Evolutionary conservation across 768 basidiomycete species (phyloP).

Genomic region (Tremella fuciformis): DNA sequence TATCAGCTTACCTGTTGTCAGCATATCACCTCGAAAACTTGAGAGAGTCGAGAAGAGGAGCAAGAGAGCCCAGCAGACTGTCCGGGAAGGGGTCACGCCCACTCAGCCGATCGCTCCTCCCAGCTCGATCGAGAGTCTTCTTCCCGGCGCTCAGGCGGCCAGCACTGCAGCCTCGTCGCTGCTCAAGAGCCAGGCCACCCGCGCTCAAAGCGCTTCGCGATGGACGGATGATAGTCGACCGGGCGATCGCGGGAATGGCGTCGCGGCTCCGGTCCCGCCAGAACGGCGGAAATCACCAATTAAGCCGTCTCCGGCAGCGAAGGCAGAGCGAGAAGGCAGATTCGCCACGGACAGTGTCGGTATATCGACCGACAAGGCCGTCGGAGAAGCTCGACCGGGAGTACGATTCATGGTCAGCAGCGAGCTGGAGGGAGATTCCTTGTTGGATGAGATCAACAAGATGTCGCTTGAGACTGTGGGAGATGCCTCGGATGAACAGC

Average conservation of each 20-base stretch:
- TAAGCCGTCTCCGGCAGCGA: conserved; percentile 15
- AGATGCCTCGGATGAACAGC: conserved; percentile 23
- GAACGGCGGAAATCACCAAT: conserved; percentile 14
- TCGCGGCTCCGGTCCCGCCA: not conserved
- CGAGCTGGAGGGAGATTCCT: conserved; percentile 46
- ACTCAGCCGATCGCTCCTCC: not conserved
- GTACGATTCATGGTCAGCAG: conserved; percentile 50
- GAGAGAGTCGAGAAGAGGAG: conserved; percentile 33
- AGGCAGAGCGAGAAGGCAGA: conserved; percentile 17
- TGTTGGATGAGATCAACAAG: conserved; percentile 51
- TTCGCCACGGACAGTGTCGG: conserved; percentile 24
- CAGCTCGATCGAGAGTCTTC: not conserved
- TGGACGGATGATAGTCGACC: not conserved
- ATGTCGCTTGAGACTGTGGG: conserved; percentile 47
- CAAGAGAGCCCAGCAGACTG: conserved; percentile 26
- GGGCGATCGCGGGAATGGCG: not conserved
- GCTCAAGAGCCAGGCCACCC: not conserved
- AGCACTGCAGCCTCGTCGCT: not conserved
- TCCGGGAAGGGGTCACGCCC: not conserved
- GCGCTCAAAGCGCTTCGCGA: not conserved
- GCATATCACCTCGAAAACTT: conserved; percentile 33
- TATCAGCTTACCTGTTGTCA: conserved; percentile 34
- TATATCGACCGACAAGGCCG: conserved; percentile 7
- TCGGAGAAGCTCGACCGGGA: conserved; percentile 30
- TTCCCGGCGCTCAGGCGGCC: not conserved